Evolutionary conservation across 169 alveolate species (phyloP).

Genomic region (Miamiensis avidus): DNA sequence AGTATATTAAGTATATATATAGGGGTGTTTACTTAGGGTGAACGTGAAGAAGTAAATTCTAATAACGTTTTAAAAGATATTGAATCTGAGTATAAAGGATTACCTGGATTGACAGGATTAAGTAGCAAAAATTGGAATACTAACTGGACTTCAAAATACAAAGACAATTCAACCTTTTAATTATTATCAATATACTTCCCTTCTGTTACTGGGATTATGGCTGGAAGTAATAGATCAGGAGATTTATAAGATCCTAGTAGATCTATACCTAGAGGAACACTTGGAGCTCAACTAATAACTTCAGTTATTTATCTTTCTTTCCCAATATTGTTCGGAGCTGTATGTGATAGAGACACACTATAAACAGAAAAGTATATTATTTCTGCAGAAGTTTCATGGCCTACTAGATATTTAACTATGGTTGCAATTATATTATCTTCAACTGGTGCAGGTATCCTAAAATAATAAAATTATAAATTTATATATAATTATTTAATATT

Average conservation of each 20-base stretch:
- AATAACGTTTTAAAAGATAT: background rate
- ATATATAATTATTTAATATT: no score
- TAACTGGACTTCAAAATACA: conserved; percentile 5
- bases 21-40: background rate
- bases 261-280: conserved; percentile 75
- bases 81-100: background rate
- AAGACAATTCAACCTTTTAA: conserved; percentile 44
- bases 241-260: conserved; percentile 66
- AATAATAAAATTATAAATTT: no score
- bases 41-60: background rate
- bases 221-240: conserved; percentile 74
- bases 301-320: background rate
- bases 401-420: conserved; percentile 51
- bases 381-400: conserved; percentile 64
- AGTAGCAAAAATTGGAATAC: background rate
- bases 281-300: background rate
- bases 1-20: background rate
- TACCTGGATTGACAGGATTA: background rate
- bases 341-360: conserved; percentile 56
- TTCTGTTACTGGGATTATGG: conserved; percentile 74
- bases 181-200: conserved; percentile 69
- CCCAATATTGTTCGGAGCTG: conserved; percentile 40
- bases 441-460: conserved; percentile 79
- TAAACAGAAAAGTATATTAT: conserved; percentile 47
- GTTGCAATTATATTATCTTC: conserved; percentile 65